A percentile compares a stretch with the other conserved stretches of the same genome.
Evolutionary conservation across 225 moss, liverwort and hornwort species (phyloP).

Genomic region (Neckera pumila): DNA sequence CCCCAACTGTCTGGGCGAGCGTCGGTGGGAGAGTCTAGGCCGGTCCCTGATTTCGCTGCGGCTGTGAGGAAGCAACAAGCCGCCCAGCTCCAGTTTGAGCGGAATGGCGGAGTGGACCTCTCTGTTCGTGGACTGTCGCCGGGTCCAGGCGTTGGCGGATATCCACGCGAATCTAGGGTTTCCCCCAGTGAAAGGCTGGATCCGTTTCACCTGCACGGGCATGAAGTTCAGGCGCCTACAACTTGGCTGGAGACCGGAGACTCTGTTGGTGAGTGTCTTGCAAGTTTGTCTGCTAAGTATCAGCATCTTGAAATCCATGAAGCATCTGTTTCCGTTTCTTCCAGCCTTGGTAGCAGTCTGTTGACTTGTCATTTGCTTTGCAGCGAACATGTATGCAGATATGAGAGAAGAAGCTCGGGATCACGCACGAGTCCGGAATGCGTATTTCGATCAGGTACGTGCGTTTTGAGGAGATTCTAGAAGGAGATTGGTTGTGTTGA

Average conservation of each 20-base stretch:
- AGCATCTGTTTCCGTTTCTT: background rate
- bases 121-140: slow-evolving; percentile 7
- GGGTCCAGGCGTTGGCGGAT: slow-evolving; percentile 20
- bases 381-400: slow-evolving; percentile 51
- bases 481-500: background rate
- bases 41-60: slow-evolving; percentile 38
- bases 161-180: slow-evolving; percentile 12
- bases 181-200: slow-evolving; percentile 22
- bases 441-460: slow-evolving; percentile 52
- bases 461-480: background rate
- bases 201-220: slow-evolving; percentile 22
- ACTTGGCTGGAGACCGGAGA: slow-evolving; percentile 54
- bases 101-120: slow-evolving; percentile 30
- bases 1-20: background rate
- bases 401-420: slow-evolving; percentile 62
- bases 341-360: background rate
- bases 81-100: slow-evolving; percentile 40
- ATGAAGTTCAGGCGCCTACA: slow-evolving; percentile 21
- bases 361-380: background rate
- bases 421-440: slow-evolving; percentile 53
- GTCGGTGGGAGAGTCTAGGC: slow-evolving; percentile 4
- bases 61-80: slow-evolving; percentile 55
- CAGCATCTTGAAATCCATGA: background rate
- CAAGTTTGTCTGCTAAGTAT: background rate
- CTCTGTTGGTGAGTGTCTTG: slow-evolving; percentile 28